Conservation (phyloP, 768 basidiomycete species). For the Kwoniella botswanensis region DNA sequence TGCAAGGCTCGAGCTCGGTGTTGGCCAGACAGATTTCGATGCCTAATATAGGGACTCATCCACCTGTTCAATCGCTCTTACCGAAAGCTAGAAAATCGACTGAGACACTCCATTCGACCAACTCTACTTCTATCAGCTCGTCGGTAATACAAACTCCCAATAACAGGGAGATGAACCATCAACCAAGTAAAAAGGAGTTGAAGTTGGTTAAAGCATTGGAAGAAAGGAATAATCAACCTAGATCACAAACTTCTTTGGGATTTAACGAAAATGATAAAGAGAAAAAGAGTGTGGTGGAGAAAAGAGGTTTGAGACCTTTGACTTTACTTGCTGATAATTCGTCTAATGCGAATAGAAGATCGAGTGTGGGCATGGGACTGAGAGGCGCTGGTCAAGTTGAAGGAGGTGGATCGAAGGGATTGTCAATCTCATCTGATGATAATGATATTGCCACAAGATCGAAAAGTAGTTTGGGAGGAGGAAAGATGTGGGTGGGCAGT, state of each 20-base stretch:
- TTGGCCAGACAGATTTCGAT: neutral
- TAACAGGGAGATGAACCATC: constrained; percentile 1
- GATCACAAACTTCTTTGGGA: constrained; percentile 8
- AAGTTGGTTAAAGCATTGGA: constrained; percentile 25
- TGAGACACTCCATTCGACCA: constrained; percentile 28
- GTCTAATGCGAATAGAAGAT: neutral
- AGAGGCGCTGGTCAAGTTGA: too few species aligned
- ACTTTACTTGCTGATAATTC: constrained; percentile 21
- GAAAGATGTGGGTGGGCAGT: constrained; percentile 4
- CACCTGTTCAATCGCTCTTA: constrained; percentile 16
- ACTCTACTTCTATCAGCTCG: constrained; percentile 12
- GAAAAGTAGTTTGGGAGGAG: neutral
- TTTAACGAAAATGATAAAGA: neutral
- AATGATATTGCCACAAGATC: neutral
- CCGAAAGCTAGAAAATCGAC: constrained; percentile 19
- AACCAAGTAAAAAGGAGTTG: constrained; percentile 23
- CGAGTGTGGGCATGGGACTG: too few species aligned
- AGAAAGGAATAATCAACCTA: constrained; percentile 16
- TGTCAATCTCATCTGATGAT: constrained; percentile 8
- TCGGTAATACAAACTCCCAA: constrained; percentile 18
- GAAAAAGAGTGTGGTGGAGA: constrained; percentile 10
- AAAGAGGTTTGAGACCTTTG: constrained; percentile 31
- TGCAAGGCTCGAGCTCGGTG: neutral
- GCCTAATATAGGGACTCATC: constrained; percentile 11
- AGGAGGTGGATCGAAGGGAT: neutral